Percentiles rank a stretch among this genome's conserved stretches.
Conservation (phyloP, 2,329 filamentous ascomycete species). For the Penicillium hordei region DNA sequence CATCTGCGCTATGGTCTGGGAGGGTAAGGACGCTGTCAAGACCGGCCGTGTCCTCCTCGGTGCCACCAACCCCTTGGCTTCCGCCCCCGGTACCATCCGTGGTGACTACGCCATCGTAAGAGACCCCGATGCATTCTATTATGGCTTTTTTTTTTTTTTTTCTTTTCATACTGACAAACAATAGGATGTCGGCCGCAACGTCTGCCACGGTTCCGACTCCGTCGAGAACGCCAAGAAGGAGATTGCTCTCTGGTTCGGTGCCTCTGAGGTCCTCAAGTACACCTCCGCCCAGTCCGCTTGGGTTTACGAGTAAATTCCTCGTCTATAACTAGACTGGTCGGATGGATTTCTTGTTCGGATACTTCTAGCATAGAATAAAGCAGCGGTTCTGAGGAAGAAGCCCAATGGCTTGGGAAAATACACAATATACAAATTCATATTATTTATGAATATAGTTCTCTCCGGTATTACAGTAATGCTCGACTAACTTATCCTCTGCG, state of each 20-base stretch:
- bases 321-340: constrained; percentile 15
- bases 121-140: background rate
- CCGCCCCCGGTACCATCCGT: constrained; percentile 95
- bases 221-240: constrained; percentile 99
- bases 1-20: constrained; percentile 99
- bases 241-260: constrained; percentile 97
- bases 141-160: background rate
- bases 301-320: constrained; percentile 77
- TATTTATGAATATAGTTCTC: constrained; percentile 9
- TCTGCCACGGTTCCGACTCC: constrained; percentile 98
- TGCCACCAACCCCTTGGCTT: constrained; percentile 97
- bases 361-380: constrained; percentile 19
- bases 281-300: constrained; percentile 83
- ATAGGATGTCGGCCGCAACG: constrained; percentile 86
- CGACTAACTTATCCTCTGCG: constrained; percentile 20
- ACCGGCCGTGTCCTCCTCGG: constrained; percentile 93
- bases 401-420: constrained; percentile 18
- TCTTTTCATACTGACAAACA: constrained; percentile 15
- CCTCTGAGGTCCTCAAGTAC: constrained; percentile 80
- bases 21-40: constrained; percentile 98
- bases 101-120: constrained; percentile 78
- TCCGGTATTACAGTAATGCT: constrained; percentile 5
- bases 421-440: constrained; percentile 19
- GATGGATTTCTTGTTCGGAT: constrained; percentile 16
- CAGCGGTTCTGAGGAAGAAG: constrained; percentile 16